Conservation (phyloP, 345 rosid species). For the Odontarrhena argentea region DNA sequence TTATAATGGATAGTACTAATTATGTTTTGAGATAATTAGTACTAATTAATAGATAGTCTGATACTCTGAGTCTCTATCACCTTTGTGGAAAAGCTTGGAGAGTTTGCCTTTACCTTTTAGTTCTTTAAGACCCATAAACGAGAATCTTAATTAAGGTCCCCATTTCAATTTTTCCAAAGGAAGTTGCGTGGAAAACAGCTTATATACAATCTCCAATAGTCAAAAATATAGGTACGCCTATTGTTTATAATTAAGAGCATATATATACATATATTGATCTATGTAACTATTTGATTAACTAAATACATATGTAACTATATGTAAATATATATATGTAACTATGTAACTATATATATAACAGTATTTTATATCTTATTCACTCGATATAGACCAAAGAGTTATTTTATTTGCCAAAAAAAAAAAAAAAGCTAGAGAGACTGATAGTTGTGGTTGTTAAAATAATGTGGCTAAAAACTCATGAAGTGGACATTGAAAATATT, state of each 20-base stretch:
- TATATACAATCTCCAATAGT: background rate
- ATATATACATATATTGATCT: too few relatives aligned
- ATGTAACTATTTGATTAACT: too few relatives aligned
- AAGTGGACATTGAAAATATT: background rate
- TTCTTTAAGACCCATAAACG: slow-evolving; percentile 39
- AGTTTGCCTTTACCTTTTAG: slow-evolving; percentile 41
- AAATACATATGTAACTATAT: too few relatives aligned
- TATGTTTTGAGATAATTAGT: slow-evolving; percentile 11
- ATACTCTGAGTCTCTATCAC: slow-evolving; percentile 31
- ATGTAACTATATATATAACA: background rate
- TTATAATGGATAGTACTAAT: too few relatives aligned
- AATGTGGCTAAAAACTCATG: background rate
- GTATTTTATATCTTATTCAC: background rate
- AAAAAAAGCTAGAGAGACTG: background rate
- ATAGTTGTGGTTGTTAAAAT: background rate
- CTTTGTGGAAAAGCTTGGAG: slow-evolving; percentile 41
- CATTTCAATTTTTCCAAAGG: slow-evolving; percentile 23
- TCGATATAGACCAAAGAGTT: background rate
- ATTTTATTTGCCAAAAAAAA: background rate
- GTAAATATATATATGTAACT: background rate
- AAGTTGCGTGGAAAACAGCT: slow-evolving; percentile 30
- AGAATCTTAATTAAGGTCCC: slow-evolving; percentile 44
- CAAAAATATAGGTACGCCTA: background rate
- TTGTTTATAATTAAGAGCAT: too few relatives aligned
- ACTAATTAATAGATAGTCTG: slow-evolving; percentile 14